phyloP scores from a whole-genome alignment of 345 rosid species.

The Bruguiera sexangula region DNA sequence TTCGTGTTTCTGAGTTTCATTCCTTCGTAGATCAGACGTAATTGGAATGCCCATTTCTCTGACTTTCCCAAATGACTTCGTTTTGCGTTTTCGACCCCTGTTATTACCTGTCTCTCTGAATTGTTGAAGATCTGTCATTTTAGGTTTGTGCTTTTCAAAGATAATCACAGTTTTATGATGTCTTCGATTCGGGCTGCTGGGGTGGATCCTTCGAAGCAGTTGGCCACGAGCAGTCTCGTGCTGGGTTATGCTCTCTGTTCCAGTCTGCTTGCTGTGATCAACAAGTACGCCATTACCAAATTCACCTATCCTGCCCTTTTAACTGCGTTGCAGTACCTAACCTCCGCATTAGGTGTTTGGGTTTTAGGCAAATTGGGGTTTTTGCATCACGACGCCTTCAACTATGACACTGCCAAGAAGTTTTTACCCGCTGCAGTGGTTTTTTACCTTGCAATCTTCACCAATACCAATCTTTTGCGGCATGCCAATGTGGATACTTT shows the following conservation, averaged over 20 bases:
- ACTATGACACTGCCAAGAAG: conserved; percentile 79
- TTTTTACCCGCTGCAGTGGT: conserved; percentile 90
- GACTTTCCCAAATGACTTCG: not conserved
- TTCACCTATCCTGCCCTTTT: conserved; percentile 87
- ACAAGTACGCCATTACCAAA: conserved; percentile 86
- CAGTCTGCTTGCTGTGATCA: conserved; percentile 96
- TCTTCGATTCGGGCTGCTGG: conserved; percentile 12
- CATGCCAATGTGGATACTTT: conserved; percentile 97
- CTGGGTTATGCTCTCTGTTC: conserved; percentile 92
- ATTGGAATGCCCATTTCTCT: not conserved
- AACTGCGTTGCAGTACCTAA: conserved; percentile 85
- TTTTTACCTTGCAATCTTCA: conserved; percentile 90
- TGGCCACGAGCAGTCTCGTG: conserved; percentile 75
- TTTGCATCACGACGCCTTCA: conserved; percentile 80
- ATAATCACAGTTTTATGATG: conserved; percentile 4
- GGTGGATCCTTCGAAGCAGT: conserved; percentile 23
- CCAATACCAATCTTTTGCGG: conserved; percentile 92
- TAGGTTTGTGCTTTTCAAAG: not conserved
- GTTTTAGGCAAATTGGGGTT: conserved; percentile 72
- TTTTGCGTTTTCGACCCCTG: not conserved
- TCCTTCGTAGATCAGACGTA: not conserved
- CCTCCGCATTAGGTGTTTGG: conserved; percentile 79
- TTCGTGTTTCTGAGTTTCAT: not conserved
- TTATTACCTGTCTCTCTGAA: not conserved
- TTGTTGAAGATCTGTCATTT: conserved; percentile 1